phyloP scores from a whole-genome alignment of 441 rosid genomes.

The Erysimum cheiri region DNA sequence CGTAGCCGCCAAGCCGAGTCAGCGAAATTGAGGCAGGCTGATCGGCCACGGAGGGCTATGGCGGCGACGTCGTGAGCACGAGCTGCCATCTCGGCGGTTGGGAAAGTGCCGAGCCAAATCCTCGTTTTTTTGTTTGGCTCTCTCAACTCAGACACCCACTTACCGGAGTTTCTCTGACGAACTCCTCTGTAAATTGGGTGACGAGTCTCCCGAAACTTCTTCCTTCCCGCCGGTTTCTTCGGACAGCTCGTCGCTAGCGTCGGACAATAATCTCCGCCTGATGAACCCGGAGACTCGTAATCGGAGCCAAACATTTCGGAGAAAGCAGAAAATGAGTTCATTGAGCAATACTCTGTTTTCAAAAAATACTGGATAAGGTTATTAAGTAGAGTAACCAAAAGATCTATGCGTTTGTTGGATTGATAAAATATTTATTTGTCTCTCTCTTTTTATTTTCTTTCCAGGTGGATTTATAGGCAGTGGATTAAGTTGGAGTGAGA shows the following conservation, averaged over 20 bases:
- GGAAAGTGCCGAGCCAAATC: slow-evolving; percentile 73
- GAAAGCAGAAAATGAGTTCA: slow-evolving; percentile 31
- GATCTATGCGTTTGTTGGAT: not conserved
- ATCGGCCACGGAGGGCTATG: slow-evolving; percentile 56
- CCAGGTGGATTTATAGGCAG: slow-evolving; percentile 12
- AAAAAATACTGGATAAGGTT: slow-evolving; percentile 21
- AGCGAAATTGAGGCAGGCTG: slow-evolving; percentile 62
- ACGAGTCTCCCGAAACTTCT: slow-evolving; percentile 71
- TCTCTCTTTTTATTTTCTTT: not conserved
- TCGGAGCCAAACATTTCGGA: slow-evolving; percentile 35
- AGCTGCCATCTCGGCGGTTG: slow-evolving; percentile 60
- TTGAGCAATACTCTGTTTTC: not conserved
- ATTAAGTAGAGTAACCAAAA: slow-evolving; percentile 6
- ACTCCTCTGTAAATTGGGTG: slow-evolving; percentile 68
- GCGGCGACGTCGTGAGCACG: slow-evolving; percentile 74
- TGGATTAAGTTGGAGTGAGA: not conserved
- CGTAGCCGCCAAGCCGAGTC: slow-evolving; percentile 46
- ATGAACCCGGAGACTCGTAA: slow-evolving; percentile 21
- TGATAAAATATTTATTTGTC: not conserved
- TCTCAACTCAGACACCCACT: slow-evolving; percentile 70
- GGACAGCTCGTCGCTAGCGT: slow-evolving; percentile 38
- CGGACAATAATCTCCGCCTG: slow-evolving; percentile 19
- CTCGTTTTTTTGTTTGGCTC: slow-evolving; percentile 57
- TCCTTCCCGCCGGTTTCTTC: slow-evolving; percentile 56
- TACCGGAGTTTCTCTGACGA: slow-evolving; percentile 56